Conservation (phyloP, 768 basidiomycete genomes). For the Pleurotus citrinopileatus region DNA sequence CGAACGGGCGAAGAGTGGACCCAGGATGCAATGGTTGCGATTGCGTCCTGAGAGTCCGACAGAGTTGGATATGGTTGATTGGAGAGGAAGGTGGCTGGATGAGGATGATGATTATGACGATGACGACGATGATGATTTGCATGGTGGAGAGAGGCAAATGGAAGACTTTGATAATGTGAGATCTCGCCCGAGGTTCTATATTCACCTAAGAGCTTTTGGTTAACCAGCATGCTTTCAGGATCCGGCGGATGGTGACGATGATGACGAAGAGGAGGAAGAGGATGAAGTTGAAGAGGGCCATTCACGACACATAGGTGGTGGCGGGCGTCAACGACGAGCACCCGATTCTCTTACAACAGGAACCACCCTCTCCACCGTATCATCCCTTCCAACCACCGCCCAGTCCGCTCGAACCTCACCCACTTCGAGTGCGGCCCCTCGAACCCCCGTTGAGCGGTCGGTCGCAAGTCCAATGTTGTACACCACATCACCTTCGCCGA, state of each 20-base stretch:
- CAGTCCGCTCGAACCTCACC: conserved; percentile 50
- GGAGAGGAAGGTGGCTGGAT: conserved; percentile 85
- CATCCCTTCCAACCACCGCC: conserved; percentile 29
- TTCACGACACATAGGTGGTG: conserved; percentile 17
- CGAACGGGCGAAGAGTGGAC: conserved; percentile 91
- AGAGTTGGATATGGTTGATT: conserved; percentile 87
- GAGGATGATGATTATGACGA: conserved; percentile 58
- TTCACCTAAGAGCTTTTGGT: too few relatives aligned
- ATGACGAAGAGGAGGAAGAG: conserved; percentile 62
- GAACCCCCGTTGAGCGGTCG: conserved; percentile 41
- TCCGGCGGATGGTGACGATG: conserved; percentile 46
- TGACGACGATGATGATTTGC: conserved; percentile 71
- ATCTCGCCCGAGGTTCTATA: conserved; percentile 5
- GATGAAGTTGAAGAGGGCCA: conserved; percentile 52
- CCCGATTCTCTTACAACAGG: not conserved
- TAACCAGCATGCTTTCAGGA: too few relatives aligned
- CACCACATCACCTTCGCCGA: conserved; percentile 26
- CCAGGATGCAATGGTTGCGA: conserved; percentile 96
- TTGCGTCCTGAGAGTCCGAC: conserved; percentile 76
- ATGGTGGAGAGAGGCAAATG: conserved; percentile 73
- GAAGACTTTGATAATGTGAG: conserved; percentile 84
- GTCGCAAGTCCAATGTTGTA: conserved; percentile 24
- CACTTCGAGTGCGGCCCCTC: conserved; percentile 43
- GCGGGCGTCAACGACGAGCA: conserved; percentile 3
- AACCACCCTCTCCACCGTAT: not conserved